Base-by-base conservation (phyloP, 2,329 filamentous ascomycete genomes). In the Alternaria panax region DNA sequence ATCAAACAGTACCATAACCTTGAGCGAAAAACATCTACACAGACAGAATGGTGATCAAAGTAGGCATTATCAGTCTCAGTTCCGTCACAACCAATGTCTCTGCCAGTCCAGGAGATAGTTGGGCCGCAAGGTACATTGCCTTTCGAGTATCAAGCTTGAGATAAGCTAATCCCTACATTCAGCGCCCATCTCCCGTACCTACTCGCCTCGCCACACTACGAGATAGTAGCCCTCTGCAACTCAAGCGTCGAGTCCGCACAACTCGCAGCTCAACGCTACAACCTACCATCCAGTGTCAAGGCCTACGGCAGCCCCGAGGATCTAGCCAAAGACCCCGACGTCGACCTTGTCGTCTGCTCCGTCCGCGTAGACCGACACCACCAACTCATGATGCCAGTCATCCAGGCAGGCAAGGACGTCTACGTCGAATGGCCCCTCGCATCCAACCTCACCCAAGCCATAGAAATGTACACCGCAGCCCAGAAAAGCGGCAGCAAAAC, bases 191-290 rank as follows among this genome's bases (percentile, higher is more conserved):
- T 34, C 14, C 30, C 30, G 1, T 34, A 34, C 14, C 30, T 34
- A 34, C 30, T 34, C 12, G 30, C 30, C 14, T 34, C 30, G 30
- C 30, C 30, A 16, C 14, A 34, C 5, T 34, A 34, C 22, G 46
- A 42, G 27, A 60, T 42, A 66, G 66, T 55, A 73, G 70, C 38
- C 80, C 82, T 63, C 66, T 82, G 43, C 25, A 46, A 46, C n/a
- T 46, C 43, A 7, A 46, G 43, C 7, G n/a, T 46, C 11, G 7
- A 27, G 5, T 46, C 43, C 11, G 43, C 43, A 11, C n/a, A 46
- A 30, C 12, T n/a, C 0, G 43, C 43, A 20, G 28, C 28, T 28
- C 27, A 46, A 28, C 43, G 43, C 27, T 46, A 46, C 25, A 20
- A 20, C 11, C 43, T 46, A 5, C 27, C 25, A 5, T 3, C 43